phyloP scores from a whole-genome alignment of 2,329 filamentous ascomycete species.

The Colletotrichum cordylinicola region DNA sequence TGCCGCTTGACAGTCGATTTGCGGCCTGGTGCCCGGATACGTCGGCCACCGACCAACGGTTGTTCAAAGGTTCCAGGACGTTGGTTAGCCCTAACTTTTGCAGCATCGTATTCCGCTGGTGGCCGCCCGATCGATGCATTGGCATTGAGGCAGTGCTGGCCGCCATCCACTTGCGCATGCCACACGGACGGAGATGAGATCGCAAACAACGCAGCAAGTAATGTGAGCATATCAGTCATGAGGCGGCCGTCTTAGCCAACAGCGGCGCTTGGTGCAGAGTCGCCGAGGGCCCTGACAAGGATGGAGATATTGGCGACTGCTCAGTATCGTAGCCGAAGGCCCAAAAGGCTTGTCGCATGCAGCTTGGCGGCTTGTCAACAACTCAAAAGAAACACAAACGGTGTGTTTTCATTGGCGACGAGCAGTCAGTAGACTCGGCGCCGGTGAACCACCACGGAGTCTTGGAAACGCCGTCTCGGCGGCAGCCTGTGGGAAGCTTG shows the following conservation, averaged over 20 bases:
- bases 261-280: not conserved
- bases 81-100: not conserved
- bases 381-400: not conserved
- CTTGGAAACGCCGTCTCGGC: not conserved
- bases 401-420: not conserved
- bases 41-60: not conserved
- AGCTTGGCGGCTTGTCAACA: not conserved
- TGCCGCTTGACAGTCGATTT: not conserved
- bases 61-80: not conserved
- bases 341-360: not conserved
- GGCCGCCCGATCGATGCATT: conserved; percentile 13
- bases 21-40: conserved; percentile 10
- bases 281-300: not conserved
- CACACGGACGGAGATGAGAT: not conserved
- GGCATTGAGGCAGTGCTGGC: conserved; percentile 17
- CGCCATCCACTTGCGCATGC: not conserved
- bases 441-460: not conserved
- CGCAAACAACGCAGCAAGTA: not conserved
- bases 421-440: not conserved
- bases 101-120: not conserved
- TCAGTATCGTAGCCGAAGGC: not conserved
- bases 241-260: not conserved
- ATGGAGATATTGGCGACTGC: not conserved
- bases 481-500: not conserved
- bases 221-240: not conserved